Evolutionary conservation across 108 stramenopile genomes (phyloP).

Genomic region (Craspedostauros australis): DNA sequence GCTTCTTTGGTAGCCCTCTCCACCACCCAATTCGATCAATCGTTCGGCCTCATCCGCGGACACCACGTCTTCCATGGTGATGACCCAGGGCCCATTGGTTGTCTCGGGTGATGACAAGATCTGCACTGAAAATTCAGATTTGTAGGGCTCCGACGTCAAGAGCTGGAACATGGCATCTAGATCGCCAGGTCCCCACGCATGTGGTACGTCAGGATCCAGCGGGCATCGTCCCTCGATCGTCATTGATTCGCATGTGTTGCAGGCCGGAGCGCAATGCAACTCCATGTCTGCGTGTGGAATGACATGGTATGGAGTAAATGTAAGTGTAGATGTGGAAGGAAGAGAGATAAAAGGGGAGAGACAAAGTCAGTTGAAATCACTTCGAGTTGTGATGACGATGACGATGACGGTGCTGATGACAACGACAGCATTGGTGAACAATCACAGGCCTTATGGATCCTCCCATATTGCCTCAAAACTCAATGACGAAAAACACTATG

Average conservation of each 20-base stretch:
- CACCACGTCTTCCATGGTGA: not conserved
- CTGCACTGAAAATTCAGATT: slow-evolving; percentile 41
- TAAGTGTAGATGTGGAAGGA: too few relatives aligned
- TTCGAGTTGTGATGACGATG: too few relatives aligned
- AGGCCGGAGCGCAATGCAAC: slow-evolving; percentile 56
- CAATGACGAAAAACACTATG: too few relatives aligned
- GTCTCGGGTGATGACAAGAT: slow-evolving; percentile 54
- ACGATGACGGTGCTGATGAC: too few relatives aligned
- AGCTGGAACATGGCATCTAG: slow-evolving; percentile 61
- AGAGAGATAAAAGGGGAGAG: too few relatives aligned
- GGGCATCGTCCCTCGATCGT: slow-evolving; percentile 50
- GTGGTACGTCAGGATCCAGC: slow-evolving; percentile 36
- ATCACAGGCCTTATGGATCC: too few relatives aligned
- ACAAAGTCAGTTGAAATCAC: too few relatives aligned
- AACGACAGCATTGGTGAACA: too few relatives aligned
- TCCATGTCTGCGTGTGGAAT: too few relatives aligned
- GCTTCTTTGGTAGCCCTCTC: slow-evolving; percentile 1
- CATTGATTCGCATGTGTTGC: slow-evolving; percentile 51
- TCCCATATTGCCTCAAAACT: too few relatives aligned
- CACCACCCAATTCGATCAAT: slow-evolving; percentile 2
- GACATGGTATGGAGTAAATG: too few relatives aligned
- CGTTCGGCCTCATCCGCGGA: not conserved
- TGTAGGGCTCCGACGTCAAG: slow-evolving; percentile 38
- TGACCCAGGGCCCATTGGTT: slow-evolving; percentile 20
- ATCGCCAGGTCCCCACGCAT: slow-evolving; percentile 53